These are phyloP conservation scores for Mucuna pruriens DNA, from an alignment of 306 rosid species.

Conservation along the genomic window DNA sequence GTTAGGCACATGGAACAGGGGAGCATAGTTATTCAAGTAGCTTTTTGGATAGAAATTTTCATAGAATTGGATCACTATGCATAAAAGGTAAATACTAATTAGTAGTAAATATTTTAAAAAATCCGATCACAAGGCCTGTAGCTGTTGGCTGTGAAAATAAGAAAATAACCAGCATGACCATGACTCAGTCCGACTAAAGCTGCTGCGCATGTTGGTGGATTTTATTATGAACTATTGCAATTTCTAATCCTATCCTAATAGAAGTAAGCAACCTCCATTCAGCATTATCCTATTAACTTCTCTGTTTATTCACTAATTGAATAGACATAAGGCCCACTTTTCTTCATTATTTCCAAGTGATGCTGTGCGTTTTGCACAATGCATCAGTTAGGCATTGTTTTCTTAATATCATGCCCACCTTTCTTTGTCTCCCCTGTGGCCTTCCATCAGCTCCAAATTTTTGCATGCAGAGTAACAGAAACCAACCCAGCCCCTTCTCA, in stretches of 20 bases:
- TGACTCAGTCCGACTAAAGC: not conserved
- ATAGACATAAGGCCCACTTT: not conserved
- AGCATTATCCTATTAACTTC: not conserved
- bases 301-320: not conserved
- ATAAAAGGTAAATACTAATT: too few relatives aligned
- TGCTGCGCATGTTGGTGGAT: not conserved
- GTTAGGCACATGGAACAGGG: not conserved
- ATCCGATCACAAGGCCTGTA: not conserved
- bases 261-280: not conserved
- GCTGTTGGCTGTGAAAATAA: not conserved
- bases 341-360: not conserved
- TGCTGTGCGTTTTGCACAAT: not conserved
- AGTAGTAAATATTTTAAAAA: too few relatives aligned
- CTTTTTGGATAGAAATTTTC: not conserved
- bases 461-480: too few relatives aligned
- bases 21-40: not conserved
- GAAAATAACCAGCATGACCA: not conserved
- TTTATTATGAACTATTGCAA: not conserved
- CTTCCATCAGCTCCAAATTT: too few relatives aligned
- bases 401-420: too few relatives aligned
- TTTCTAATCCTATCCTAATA: not conserved
- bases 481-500: too few relatives aligned
- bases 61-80: not conserved
- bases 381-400: too few relatives aligned
- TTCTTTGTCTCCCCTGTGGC: too few relatives aligned